These are phyloP conservation scores for Hysterium pulicare DNA, from an alignment of 2,329 filamentous ascomycete genomes.

Conservation along the genomic window DNA sequence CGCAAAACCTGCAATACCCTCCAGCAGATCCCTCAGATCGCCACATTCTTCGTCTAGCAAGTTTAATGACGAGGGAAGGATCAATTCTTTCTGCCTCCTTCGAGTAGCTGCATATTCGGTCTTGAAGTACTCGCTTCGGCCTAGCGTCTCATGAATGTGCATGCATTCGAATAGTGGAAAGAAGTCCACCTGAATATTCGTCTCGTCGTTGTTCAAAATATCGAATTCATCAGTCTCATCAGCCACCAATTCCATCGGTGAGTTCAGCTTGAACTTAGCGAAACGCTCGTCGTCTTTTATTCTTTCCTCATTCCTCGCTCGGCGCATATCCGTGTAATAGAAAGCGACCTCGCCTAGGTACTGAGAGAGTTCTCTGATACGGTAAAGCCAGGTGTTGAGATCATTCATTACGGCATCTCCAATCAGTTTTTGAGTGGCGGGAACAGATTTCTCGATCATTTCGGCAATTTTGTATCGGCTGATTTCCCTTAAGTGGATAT, in stretches of 20 bases:
- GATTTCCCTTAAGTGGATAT: constrained; percentile 90
- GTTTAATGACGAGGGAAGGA: constrained; percentile 73
- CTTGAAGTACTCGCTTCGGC: constrained; percentile 87
- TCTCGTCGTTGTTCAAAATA: constrained; percentile 79
- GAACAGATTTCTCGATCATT: constrained; percentile 93
- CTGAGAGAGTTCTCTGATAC: constrained; percentile 92
- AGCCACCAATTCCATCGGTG: constrained; percentile 89
- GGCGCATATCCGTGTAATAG: constrained; percentile 87
- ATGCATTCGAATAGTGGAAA: constrained; percentile 90
- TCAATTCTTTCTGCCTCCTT: constrained; percentile 83
- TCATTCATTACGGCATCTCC: constrained; percentile 97
- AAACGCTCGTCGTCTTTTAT: constrained; percentile 73
- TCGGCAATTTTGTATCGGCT: constrained; percentile 93
- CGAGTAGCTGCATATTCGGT: constrained; percentile 89
- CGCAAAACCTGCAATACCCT: constrained; percentile 92
- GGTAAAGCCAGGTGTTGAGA: constrained; percentile 93
- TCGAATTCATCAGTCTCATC: constrained; percentile 97
- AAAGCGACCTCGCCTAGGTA: constrained; percentile 95
- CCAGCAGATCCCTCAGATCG: constrained; percentile 82
- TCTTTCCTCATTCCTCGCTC: constrained; percentile 78
- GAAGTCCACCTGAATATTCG: constrained; percentile 87
- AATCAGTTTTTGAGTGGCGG: constrained; percentile 85
- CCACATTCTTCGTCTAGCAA: constrained; percentile 79
- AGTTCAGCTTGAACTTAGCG: constrained; percentile 85
- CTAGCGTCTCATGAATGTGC: constrained; percentile 93